These are phyloP conservation scores for Suhomyces xylopsoci DNA, from an alignment of 805 yeast genomes.

Conservation along the genomic window DNA sequence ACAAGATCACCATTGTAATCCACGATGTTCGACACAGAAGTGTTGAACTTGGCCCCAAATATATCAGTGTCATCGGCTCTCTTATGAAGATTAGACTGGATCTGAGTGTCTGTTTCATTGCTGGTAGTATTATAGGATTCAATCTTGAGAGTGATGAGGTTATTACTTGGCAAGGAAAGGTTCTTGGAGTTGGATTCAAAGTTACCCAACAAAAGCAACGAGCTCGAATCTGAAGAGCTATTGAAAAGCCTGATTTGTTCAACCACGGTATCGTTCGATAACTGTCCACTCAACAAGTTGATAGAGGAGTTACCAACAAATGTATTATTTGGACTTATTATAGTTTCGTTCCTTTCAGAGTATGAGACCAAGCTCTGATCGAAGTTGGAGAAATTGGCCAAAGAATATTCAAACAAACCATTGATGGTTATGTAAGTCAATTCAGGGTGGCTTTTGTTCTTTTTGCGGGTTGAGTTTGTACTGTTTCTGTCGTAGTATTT, in stretches of 20 bases:
- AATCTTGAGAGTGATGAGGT: constrained; percentile 27
- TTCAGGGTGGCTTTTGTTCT: constrained; percentile 10
- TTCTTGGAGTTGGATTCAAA: constrained; percentile 36
- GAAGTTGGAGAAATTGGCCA: constrained; percentile 55
- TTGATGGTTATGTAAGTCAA: constrained; percentile 45
- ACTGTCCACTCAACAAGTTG: constrained; percentile 31
- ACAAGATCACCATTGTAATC: constrained; percentile 20
- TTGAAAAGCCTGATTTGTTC: constrained; percentile 21
- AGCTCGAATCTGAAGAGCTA: constrained; percentile 21
- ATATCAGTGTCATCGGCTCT: constrained; percentile 16
- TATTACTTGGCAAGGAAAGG: constrained; percentile 22
- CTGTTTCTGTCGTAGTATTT: constrained; percentile 25
- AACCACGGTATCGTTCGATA: constrained; percentile 33
- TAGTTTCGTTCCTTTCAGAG: constrained; percentile 16
- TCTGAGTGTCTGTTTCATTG: constrained; percentile 24
- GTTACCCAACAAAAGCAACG: constrained; percentile 47
- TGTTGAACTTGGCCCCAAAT: constrained; percentile 31
- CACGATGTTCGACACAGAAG: constrained; percentile 22
- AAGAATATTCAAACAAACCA: constrained; percentile 81
- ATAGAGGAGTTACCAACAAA: constrained; percentile 42
- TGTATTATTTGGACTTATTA: constrained; percentile 28
- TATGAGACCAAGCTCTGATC: constrained; percentile 25
- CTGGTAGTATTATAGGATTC: constrained; percentile 29
- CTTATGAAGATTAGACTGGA: constrained; percentile 8
- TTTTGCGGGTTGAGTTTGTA: constrained; percentile 24